Conservation (phyloP, 768 basidiomycete species). For the Tulasnella sp. region DNA sequence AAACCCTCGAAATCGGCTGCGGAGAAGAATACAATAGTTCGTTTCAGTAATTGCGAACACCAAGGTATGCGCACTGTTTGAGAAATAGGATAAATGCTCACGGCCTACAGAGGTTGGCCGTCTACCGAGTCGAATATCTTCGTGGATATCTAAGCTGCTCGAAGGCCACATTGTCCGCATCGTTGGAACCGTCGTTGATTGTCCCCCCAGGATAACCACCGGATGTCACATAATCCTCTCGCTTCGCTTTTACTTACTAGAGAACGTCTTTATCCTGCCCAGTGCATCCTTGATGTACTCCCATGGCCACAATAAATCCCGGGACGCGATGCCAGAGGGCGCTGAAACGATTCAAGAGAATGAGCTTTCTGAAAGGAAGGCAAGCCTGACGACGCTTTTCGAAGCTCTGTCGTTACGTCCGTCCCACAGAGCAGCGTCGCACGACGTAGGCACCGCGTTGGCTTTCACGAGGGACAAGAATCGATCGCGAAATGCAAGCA, state of each 20-base stretch:
- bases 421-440: conserved; percentile 26
- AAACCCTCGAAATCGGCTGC: conserved; percentile 4
- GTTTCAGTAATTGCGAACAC: conserved; percentile 17
- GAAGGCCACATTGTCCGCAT: conserved; percentile 60
- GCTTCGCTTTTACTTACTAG: conserved; percentile 31
- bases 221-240: conserved; percentile 58
- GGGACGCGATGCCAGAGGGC: conserved; percentile 52
- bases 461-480: conserved; percentile 28
- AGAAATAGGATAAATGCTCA: conserved; percentile 14
- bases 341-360: conserved; percentile 71
- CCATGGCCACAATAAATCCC: conserved; percentile 5
- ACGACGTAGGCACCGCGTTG: conserved; percentile 31
- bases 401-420: conserved; percentile 60
- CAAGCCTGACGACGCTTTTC: conserved; percentile 60
- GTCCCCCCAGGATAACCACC: conserved; percentile 54
- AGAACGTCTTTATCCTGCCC: conserved; percentile 1
- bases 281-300: conserved; percentile 6
- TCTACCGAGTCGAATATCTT: conserved; percentile 52
- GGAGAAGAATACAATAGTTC: conserved; percentile 16
- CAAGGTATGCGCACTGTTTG: conserved; percentile 6
- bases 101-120: conserved; percentile 55
- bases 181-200: conserved; percentile 63
- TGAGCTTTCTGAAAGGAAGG: conserved; percentile 66
- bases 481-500: conserved; percentile 22
- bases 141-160: conserved; percentile 62